These are phyloP conservation scores for Acidomyces sp. DNA, from an alignment of 495 filamentous ascomycete species.

Conservation along the genomic window DNA sequence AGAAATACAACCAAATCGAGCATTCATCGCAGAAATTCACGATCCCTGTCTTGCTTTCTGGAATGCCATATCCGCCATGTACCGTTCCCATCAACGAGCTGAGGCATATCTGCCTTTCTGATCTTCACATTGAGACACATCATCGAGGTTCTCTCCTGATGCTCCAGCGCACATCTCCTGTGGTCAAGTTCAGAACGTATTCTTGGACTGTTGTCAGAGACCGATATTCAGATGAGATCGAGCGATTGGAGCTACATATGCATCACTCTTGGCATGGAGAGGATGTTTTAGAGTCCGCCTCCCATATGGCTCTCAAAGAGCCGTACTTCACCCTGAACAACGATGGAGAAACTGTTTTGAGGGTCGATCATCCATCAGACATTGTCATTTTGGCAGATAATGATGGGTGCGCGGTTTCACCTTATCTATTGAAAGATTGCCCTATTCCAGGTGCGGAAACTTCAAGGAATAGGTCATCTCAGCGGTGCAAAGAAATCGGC, in stretches of 20 bases:
- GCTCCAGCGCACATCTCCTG: neutral
- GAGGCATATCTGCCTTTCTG: neutral
- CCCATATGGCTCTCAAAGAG: slow-evolving; percentile 18
- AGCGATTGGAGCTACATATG: neutral
- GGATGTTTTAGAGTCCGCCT: slow-evolving; percentile 10
- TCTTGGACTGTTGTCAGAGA: neutral
- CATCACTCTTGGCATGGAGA: neutral
- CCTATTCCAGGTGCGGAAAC: neutral
- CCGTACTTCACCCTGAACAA: slow-evolving; percentile 17
- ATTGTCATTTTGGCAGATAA: slow-evolving; percentile 1
- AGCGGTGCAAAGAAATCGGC: slow-evolving; percentile 27
- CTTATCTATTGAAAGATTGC: neutral
- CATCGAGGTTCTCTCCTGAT: neutral
- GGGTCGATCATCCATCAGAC: slow-evolving; percentile 21
- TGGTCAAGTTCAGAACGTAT: neutral
- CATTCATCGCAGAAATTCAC: too few relatives aligned
- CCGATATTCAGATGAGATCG: neutral
- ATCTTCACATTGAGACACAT: neutral
- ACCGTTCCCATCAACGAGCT: neutral
- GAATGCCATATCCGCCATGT: neutral
- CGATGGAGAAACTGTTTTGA: slow-evolving; percentile 9
- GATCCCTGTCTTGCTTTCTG: too few relatives aligned
- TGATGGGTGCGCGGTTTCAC: neutral
- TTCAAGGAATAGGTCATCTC: slow-evolving; percentile 17
- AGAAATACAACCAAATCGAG: too few relatives aligned